A percentile compares a stretch with the other conserved stretches of the same genome.
These are phyloP conservation scores for Yamadazyma philogaea DNA, from an alignment of 805 yeast species.

Conservation along the genomic window DNA sequence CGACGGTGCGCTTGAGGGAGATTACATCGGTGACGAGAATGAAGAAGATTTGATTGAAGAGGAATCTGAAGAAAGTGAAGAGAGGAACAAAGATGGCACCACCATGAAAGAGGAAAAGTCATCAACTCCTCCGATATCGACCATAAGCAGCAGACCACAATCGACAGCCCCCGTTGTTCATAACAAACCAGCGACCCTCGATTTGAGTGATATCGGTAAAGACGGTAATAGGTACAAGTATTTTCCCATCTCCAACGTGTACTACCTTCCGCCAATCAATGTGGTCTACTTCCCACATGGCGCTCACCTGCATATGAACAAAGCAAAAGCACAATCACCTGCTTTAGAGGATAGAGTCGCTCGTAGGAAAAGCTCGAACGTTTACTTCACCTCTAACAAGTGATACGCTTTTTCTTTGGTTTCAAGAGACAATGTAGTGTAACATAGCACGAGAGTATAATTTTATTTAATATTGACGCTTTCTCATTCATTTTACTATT, in stretches of 20 bases:
- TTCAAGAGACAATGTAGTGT: not conserved
- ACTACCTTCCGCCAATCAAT: slow-evolving; percentile 53
- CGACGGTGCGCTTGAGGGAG: not conserved
- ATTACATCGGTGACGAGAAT: not conserved
- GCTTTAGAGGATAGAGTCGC: slow-evolving; percentile 10
- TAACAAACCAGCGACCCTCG: slow-evolving; percentile 5
- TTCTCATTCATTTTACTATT: slow-evolving; percentile 1
- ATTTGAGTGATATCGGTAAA: slow-evolving; percentile 6
- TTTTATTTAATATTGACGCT: no score
- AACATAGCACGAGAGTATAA: no score
- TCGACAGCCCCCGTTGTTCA: slow-evolving; percentile 1
- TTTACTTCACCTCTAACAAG: slow-evolving; percentile 18
- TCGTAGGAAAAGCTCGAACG: slow-evolving; percentile 23
- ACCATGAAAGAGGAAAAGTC: slow-evolving; percentile 1
- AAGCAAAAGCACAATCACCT: slow-evolving; percentile 9
- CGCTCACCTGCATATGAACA: slow-evolving; percentile 39
- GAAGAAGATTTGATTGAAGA: slow-evolving; percentile 10
- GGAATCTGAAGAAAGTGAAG: slow-evolving; percentile 12
- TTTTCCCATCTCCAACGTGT: slow-evolving; percentile 49
- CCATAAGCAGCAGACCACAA: not conserved
- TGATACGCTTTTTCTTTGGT: not conserved
- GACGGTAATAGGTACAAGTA: slow-evolving; percentile 37
- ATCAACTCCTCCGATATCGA: slow-evolving; percentile 3
- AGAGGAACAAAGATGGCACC: not conserved
- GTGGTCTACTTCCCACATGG: slow-evolving; percentile 56